Evolutionary conservation across 768 basidiomycete genomes (phyloP).

Genomic region (Cubamyces lactineus): DNA sequence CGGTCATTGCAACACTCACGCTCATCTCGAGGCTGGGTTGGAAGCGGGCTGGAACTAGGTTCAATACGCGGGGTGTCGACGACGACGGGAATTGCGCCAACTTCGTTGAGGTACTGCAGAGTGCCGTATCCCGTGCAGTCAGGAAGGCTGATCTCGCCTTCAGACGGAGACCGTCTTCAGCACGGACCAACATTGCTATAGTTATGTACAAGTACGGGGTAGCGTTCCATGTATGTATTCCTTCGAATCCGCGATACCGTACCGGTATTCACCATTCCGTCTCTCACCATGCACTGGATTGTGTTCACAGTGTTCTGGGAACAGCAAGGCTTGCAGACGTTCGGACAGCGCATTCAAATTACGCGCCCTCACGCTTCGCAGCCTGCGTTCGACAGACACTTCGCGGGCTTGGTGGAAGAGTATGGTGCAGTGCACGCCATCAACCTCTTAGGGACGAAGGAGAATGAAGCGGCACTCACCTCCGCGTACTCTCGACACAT

Average conservation of each 20-base stretch:
- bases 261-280: neutral
- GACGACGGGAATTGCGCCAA: conserved; percentile 95
- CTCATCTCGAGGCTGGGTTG: conserved; percentile 89
- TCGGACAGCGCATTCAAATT: conserved; percentile 93
- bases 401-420: conserved; percentile 81
- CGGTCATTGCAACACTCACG: conserved; percentile 71
- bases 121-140: neutral
- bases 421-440: conserved; percentile 87
- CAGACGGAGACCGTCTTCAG: conserved; percentile 92
- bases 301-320: conserved; percentile 91
- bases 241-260: neutral
- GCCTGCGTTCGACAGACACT: conserved; percentile 95
- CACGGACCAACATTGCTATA: conserved; percentile 84
- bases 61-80: conserved; percentile 95
- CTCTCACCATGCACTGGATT: conserved; percentile 8
- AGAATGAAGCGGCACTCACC: conserved; percentile 87
- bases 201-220: conserved; percentile 93
- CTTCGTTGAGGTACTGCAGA: conserved; percentile 80
- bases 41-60: conserved; percentile 96
- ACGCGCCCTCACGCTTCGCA: conserved; percentile 95
- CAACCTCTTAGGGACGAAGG: conserved; percentile 89
- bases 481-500: conserved; percentile 83
- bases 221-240: conserved; percentile 86
- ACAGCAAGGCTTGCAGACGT: conserved; percentile 93
- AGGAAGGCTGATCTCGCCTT: conserved; percentile 20